A percentile compares a stretch with the other conserved stretches of the same genome.
Conservation (phyloP, 2,329 filamentous ascomycete genomes). For the Microdochium bolleyi region DNA sequence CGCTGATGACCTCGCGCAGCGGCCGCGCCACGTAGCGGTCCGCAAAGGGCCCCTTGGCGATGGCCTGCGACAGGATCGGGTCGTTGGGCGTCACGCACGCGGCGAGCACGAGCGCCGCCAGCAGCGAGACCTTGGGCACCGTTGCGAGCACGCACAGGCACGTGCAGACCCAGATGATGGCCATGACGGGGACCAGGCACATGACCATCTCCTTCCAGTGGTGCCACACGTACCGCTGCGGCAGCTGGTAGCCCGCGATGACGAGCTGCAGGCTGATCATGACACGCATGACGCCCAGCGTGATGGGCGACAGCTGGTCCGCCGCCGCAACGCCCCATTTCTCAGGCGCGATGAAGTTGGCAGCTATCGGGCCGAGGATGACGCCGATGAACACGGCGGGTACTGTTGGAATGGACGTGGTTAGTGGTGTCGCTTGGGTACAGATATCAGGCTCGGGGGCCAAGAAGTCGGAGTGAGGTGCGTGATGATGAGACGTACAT, state of each 20-base stretch:
- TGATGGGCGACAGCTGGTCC: constrained; percentile 28
- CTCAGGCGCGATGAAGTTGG: constrained; percentile 40
- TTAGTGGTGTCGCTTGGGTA: too few relatives aligned
- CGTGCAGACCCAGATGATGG: constrained; percentile 53
- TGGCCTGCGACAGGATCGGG: constrained; percentile 52
- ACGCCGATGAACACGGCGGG: constrained; percentile 47
- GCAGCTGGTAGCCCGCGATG: constrained; percentile 55
- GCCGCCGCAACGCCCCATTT: constrained; percentile 26
- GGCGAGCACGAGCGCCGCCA: constrained; percentile 48
- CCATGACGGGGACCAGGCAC: constrained; percentile 51
- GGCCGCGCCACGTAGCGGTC: constrained; percentile 52
- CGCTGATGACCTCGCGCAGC: constrained; percentile 52
- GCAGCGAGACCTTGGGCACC: constrained; percentile 44
- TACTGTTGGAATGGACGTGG: constrained; percentile 25
- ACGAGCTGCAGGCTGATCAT: constrained; percentile 57
- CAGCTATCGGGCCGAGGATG: constrained; percentile 43
- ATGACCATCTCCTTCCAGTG: constrained; percentile 46
- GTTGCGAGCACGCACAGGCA: constrained; percentile 46
- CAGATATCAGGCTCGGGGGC: too few relatives aligned
- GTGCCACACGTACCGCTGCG: constrained; percentile 41
- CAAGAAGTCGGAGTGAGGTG: too few relatives aligned
- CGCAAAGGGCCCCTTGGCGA: constrained; percentile 55
- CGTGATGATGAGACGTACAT: constrained; percentile 23
- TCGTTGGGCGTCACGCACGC: constrained; percentile 56
- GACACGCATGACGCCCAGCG: constrained; percentile 43